phyloP scores from a whole-genome alignment of 1,284 basidiomycete genomes.

The Mycosarcoma mackinlayi region DNA sequence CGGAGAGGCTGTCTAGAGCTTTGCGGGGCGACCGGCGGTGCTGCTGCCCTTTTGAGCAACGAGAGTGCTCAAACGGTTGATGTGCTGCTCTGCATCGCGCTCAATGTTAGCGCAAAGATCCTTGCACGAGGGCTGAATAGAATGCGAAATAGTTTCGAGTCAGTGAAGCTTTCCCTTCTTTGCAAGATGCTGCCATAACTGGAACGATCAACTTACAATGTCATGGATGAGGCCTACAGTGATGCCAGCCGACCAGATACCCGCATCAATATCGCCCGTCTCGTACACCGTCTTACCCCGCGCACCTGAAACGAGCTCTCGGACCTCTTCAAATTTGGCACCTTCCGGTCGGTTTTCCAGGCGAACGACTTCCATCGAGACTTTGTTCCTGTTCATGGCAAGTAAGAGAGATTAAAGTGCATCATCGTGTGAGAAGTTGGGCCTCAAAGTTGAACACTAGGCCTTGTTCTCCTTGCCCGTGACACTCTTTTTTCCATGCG shows the following conservation, averaged over 20 bases:
- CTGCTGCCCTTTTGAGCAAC: conserved; percentile 41
- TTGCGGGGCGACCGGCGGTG: conserved; percentile 24
- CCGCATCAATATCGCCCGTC: conserved; percentile 83
- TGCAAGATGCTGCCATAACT: neutral
- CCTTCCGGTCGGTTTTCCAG: conserved; percentile 83
- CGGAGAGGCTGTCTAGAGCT: conserved; percentile 41
- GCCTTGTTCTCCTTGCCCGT: conserved; percentile 15
- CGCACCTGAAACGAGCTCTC: conserved; percentile 80
- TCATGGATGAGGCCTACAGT: conserved; percentile 85
- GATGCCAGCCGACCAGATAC: conserved; percentile 88
- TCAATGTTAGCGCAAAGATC: conserved; percentile 80
- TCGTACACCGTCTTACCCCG: conserved; percentile 84
- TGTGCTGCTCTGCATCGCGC: conserved; percentile 79
- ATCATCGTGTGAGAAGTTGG: neutral
- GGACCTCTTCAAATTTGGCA: conserved; percentile 86
- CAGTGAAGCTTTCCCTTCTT: neutral
- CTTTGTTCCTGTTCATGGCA: conserved; percentile 72
- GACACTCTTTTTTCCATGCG: conserved; percentile 33
- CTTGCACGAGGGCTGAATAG: conserved; percentile 77
- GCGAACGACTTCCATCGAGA: conserved; percentile 81
- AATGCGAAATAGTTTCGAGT: neutral
- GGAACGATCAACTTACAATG: conserved; percentile 69
- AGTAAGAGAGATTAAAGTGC: neutral
- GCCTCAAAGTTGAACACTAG: neutral
- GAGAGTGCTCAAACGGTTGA: conserved; percentile 68